Conservation (phyloP, 2,329 filamentous ascomycete genomes). For the Alternaria metachromatica region DNA sequence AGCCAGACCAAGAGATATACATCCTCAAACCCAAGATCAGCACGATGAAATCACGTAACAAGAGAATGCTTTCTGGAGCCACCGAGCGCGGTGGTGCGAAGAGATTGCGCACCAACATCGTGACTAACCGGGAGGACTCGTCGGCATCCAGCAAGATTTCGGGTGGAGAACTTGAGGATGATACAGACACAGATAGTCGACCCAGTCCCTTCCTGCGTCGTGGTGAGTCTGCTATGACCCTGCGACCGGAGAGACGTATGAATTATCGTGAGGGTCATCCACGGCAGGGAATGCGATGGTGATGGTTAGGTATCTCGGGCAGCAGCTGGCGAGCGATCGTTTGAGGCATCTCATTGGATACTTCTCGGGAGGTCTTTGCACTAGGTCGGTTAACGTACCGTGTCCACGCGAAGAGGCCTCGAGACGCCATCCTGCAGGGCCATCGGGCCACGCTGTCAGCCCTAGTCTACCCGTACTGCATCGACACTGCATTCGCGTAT, state of each 20-base stretch:
- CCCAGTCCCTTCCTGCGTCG: no score
- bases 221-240: no score
- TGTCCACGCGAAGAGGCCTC: neutral
- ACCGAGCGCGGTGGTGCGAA: neutral
- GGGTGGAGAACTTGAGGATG: no score
- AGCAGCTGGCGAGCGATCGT: no score
- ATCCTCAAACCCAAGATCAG: neutral
- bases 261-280: no score
- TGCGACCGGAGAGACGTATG: no score
- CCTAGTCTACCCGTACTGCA: neutral
- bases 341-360: no score
- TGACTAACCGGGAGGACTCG: no score
- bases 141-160: no score
- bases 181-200: no score
- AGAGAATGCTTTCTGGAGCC: neutral
- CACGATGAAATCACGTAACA: neutral
- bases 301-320: no score
- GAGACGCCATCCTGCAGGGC: neutral
- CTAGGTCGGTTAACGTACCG: neutral
- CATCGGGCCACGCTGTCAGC: neutral
- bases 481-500: neutral
- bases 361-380: neutral
- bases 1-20: neutral
- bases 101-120: neutral
- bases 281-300: no score